Evolutionary conservation across 805 yeast genomes (phyloP).

Genomic region (Cyberlindnera saturnus): DNA sequence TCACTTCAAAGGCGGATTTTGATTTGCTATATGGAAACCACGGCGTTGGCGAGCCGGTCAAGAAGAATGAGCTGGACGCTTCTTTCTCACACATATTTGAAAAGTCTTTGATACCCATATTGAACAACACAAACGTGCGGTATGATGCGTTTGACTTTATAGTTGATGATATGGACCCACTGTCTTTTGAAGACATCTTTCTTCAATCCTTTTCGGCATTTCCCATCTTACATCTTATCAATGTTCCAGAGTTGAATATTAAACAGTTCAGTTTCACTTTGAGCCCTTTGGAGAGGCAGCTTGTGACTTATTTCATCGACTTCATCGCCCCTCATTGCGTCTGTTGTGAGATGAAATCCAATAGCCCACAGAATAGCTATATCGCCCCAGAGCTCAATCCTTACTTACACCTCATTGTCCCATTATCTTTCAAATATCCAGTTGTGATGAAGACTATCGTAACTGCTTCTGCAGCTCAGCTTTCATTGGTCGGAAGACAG

Average conservation of each 20-base stretch:
- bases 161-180: slow-evolving; percentile 5
- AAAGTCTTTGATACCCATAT: slow-evolving; percentile 10
- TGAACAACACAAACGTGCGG: slow-evolving; percentile 2
- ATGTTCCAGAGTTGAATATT: slow-evolving; percentile 11
- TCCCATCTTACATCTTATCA: slow-evolving; percentile 12
- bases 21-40: background rate
- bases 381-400: slow-evolving; percentile 30
- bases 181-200: slow-evolving; percentile 17
- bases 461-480: slow-evolving; percentile 33
- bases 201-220: slow-evolving; percentile 19
- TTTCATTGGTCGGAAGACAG: slow-evolving; percentile 25
- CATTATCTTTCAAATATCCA: slow-evolving; percentile 29
- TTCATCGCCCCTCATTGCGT: slow-evolving; percentile 34
- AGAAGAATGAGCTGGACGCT: slow-evolving; percentile 1
- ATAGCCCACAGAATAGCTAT: slow-evolving; percentile 8
- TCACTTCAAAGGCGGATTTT: slow-evolving; percentile 6
- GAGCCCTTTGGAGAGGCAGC: slow-evolving; percentile 10
- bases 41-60: slow-evolving; percentile 4
- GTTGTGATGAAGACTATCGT: slow-evolving; percentile 30
- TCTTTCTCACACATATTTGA: slow-evolving; percentile 11
- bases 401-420: slow-evolving; percentile 31
- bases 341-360: slow-evolving; percentile 28
- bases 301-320: slow-evolving; percentile 30
- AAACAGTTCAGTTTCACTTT: slow-evolving; percentile 10
- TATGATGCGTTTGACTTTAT: slow-evolving; percentile 17